phyloP scores from a whole-genome alignment of 2,329 filamentous ascomycete genomes.

The Beauveria varroae region DNA sequence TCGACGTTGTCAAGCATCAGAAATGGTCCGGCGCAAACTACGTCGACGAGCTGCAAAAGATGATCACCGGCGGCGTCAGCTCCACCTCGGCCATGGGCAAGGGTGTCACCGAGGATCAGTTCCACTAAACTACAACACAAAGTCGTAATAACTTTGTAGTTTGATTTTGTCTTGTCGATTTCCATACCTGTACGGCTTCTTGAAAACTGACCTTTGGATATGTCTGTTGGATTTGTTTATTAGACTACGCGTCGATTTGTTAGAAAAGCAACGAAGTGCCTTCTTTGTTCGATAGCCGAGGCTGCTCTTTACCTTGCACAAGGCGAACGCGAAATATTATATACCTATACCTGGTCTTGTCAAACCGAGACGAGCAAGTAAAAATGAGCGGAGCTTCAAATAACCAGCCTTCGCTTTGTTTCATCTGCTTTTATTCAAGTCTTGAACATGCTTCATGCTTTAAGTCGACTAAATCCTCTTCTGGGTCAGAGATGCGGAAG shows the following conservation, averaged over 20 bases:
- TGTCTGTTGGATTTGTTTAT: not conserved
- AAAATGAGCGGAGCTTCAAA: too few species aligned
- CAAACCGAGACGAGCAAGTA: too few species aligned
- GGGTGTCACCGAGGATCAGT: slow-evolving; percentile 97
- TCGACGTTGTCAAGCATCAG: slow-evolving; percentile 97
- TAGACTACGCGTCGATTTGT: not conserved
- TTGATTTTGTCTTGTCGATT: not conserved
- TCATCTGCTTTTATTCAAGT: too few species aligned
- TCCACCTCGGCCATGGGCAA: slow-evolving; percentile 94
- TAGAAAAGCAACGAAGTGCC: not conserved
- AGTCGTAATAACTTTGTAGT: not conserved
- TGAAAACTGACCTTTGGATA: not conserved
- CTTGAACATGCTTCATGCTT: too few species aligned
- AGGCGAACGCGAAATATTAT: too few species aligned
- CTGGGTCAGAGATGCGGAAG: not conserved
- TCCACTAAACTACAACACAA: slow-evolving; percentile 42
- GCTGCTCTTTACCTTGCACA: too few species aligned
- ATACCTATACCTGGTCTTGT: too few species aligned
- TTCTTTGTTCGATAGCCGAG: too few species aligned
- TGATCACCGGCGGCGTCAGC: slow-evolving; percentile 89
- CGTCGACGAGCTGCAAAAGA: slow-evolving; percentile 90
- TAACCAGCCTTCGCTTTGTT: too few species aligned
- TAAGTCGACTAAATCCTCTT: too few species aligned
- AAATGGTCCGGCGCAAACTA: slow-evolving; percentile 97
- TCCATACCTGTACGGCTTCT: not conserved